These are phyloP conservation scores for Penicillium pancosmium DNA, from an alignment of 495 filamentous ascomycete genomes.

Conservation along the genomic window DNA sequence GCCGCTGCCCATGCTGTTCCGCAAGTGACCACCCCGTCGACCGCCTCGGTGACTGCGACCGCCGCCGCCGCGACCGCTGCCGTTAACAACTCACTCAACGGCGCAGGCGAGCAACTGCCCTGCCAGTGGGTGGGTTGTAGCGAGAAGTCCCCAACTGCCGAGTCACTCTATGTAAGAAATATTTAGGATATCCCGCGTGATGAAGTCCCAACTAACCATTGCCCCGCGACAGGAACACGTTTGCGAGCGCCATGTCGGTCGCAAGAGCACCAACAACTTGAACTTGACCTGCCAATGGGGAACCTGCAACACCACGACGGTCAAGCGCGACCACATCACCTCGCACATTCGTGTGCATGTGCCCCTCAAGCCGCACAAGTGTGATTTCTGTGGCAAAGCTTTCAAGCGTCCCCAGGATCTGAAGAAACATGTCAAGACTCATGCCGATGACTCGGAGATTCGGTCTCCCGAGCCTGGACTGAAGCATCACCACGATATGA, in stretches of 20 bases:
- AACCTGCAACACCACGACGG: constrained; percentile 90
- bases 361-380: constrained; percentile 97
- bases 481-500: constrained; percentile 46
- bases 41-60: constrained; percentile 40
- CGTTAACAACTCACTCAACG: constrained; percentile 43
- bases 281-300: constrained; percentile 98
- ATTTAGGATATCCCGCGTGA: neutral
- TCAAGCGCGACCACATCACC: constrained; percentile 99
- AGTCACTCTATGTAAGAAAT: constrained; percentile 82
- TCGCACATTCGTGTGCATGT: constrained; percentile 99
- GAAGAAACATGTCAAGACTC: constrained; percentile 99
- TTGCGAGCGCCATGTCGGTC: constrained; percentile 96
- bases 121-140: constrained; percentile 89
- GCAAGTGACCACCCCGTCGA: constrained; percentile 23
- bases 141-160: constrained; percentile 78
- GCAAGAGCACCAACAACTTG: constrained; percentile 98
- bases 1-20: constrained; percentile 24
- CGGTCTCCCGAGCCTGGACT: constrained; percentile 70
- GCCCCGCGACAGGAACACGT: constrained; percentile 77
- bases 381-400: constrained; percentile 96
- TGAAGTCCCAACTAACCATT: constrained; percentile 5
- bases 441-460: constrained; percentile 94
- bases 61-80: constrained; percentile 49
- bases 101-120: constrained; percentile 59
- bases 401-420: constrained; percentile 99